Evolutionary conservation across 306 rosid genomes (phyloP).

Genomic region (Macrotyloma uniflorum): DNA sequence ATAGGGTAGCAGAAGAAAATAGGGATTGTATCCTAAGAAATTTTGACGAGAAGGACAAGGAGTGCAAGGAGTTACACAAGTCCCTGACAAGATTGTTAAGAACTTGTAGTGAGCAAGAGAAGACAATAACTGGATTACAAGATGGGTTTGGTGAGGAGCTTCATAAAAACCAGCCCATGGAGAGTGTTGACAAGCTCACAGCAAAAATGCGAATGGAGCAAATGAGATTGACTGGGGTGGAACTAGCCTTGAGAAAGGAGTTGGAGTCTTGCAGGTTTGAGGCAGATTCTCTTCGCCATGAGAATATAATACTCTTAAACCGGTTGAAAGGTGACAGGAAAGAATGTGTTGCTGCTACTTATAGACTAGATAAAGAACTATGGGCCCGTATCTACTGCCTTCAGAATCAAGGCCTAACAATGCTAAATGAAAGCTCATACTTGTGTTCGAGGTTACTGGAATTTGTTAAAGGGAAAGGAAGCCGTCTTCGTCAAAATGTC

Average conservation of each 20-base stretch:
- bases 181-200: slow-evolving; percentile 59
- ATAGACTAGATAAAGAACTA: slow-evolving; percentile 80
- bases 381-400: slow-evolving; percentile 67
- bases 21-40: slow-evolving; percentile 57
- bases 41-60: slow-evolving; percentile 81
- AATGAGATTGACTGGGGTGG: slow-evolving; percentile 80
- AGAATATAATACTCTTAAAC: slow-evolving; percentile 70
- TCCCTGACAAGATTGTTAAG: slow-evolving; percentile 74
- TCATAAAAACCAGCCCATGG: slow-evolving; percentile 51
- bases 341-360: slow-evolving; percentile 63
- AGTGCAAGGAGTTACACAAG: slow-evolving; percentile 81
- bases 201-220: slow-evolving; percentile 79
- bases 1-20: slow-evolving; percentile 61
- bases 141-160: slow-evolving; percentile 61
- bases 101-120: slow-evolving; percentile 91
- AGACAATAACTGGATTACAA: slow-evolving; percentile 72
- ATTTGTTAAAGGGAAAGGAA: slow-evolving; percentile 62
- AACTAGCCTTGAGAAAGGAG: slow-evolving; percentile 76
- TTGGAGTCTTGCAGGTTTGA: slow-evolving; percentile 75
- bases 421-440: slow-evolving; percentile 74
- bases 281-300: slow-evolving; percentile 89
- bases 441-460: slow-evolving; percentile 69
- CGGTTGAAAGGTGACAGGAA: slow-evolving; percentile 76
- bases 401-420: slow-evolving; percentile 78
- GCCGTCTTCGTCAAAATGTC: slow-evolving; percentile 44